Conservation (phyloP, 306 rosid species). For the Dryas octopetala region DNA sequence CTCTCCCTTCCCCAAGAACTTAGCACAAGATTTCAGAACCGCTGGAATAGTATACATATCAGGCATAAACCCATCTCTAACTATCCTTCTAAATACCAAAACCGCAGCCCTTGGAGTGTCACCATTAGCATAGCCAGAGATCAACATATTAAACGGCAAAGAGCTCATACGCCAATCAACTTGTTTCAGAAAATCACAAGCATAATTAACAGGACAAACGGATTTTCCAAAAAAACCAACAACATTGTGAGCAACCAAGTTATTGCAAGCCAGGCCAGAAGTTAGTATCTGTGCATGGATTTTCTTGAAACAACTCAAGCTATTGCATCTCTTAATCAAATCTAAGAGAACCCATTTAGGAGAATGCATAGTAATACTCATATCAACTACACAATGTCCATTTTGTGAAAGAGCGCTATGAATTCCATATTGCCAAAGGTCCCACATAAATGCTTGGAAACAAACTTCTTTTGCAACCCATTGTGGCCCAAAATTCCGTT, state of each 20-base stretch:
- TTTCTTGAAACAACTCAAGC: constrained; percentile 52
- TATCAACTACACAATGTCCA: constrained; percentile 9
- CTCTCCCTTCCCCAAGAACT: constrained; percentile 54
- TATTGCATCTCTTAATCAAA: constrained; percentile 44
- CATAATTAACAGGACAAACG: constrained; percentile 39
- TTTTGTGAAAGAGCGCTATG: constrained; percentile 1
- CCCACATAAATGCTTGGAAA: neutral
- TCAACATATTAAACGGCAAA: constrained; percentile 60
- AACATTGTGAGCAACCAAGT: constrained; percentile 44
- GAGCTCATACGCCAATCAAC: constrained; percentile 56
- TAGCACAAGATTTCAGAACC: constrained; percentile 70
- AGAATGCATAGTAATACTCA: constrained; percentile 35
- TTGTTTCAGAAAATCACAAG: constrained; percentile 68
- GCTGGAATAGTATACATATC: constrained; percentile 66
- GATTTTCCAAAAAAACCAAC: constrained; percentile 56
- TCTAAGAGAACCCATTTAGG: constrained; percentile 57
- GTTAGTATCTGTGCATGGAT: constrained; percentile 58
- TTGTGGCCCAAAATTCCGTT: neutral
- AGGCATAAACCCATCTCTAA: constrained; percentile 64
- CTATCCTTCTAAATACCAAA: constrained; percentile 38
- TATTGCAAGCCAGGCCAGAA: constrained; percentile 48
- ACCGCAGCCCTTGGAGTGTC: constrained; percentile 44
- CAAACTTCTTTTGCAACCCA: neutral
- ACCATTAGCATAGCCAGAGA: constrained; percentile 43
- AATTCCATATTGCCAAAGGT: neutral